These are phyloP conservation scores for Coemansia sp. DNA, from an alignment of 192 early-diverging fungal species.

Conservation along the genomic window DNA sequence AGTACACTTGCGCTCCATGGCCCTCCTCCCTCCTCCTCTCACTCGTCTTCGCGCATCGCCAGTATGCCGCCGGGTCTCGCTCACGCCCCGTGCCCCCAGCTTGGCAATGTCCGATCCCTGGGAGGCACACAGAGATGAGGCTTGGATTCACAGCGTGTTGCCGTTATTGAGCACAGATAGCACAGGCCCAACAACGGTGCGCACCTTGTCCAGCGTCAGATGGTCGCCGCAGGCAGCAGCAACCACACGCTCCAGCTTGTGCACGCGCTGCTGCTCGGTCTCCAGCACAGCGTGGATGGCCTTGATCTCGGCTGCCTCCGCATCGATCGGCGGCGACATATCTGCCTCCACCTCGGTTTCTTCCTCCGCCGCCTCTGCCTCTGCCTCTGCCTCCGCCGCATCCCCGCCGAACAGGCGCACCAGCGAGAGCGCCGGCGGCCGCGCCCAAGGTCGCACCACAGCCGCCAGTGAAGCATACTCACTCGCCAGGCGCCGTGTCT, in stretches of 20 bases:
- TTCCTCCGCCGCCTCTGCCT: background rate
- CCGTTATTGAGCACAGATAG: conserved; percentile 52
- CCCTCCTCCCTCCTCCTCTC: background rate
- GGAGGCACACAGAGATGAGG: conserved; percentile 3
- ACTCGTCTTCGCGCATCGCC: background rate
- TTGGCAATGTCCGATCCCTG: background rate
- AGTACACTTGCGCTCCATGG: background rate
- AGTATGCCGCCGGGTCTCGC: no score
- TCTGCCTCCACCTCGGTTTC: background rate
- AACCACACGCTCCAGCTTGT: conserved; percentile 54
- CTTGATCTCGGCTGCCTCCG: conserved; percentile 36
- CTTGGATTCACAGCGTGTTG: conserved; percentile 20
- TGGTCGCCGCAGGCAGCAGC: conserved; percentile 48
- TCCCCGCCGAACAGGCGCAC: conserved; percentile 10
- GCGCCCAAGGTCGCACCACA: conserved; percentile 35
- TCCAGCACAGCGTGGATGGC: conserved; percentile 29
- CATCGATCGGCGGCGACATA: conserved; percentile 8
- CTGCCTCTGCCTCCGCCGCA: background rate
- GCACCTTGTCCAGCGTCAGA: conserved; percentile 48
- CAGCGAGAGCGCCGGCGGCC: conserved; percentile 17
- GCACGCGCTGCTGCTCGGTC: conserved; percentile 42
- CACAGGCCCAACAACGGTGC: conserved; percentile 49
- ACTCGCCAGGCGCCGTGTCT: conserved; percentile 25
- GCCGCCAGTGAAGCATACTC: conserved; percentile 44
- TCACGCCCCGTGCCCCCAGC: background rate